Evolutionary conservation across 345 rosid species (phyloP), one percentile per base, ranked within the genome.

Genomic region (Crucihimalaya himalaica): DNA sequence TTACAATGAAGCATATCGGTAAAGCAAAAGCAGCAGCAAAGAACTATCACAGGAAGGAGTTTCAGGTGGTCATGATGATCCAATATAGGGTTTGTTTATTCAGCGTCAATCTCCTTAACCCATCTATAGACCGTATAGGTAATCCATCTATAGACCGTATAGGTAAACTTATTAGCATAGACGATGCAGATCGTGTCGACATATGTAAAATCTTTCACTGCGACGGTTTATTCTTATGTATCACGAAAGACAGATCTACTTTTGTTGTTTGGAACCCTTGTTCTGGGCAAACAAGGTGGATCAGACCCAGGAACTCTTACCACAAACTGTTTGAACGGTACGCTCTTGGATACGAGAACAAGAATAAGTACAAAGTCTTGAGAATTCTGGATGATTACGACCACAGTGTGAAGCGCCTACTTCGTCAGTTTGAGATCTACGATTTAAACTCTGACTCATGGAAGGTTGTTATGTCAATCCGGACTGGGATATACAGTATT

Each of bases 181-280:
- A 53, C 0, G 58, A 25, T 53, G 34, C 18, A 53, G 35, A 56
- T 31, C 40, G 62, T 19, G 45, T 60, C 0, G 48, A 60, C 0
- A 39, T 60, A 13, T 60, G 20, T 21, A 37, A 21, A 21, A 0
- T 60, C 31, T 60, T 35, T 39, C 47, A 37, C 32, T 60, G 50
- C 13, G 65, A 39, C 4, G 65, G 65, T 21, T 6, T 60, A 14
- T 4, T 60, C 3, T 21, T 60, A 21, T 60, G 65, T 20, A 23
- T 60, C 48, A 6, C 48, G 8, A 60, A 13, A 39, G 31, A 60
- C 48, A 37, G 9, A 0, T 1, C 48, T 20, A 39, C 32, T 4
- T 16, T 35, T 18, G 46, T 59, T 12, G 64, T 35, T 35, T 59
- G 64, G 64, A 59, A 59, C 28, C 64, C 29, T 31, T 59, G 14